Evolutionary conservation across 768 basidiomycete species (phyloP), one percentile per base, ranked within the genome.

Genomic region (Pisolithus orientalis): DNA sequence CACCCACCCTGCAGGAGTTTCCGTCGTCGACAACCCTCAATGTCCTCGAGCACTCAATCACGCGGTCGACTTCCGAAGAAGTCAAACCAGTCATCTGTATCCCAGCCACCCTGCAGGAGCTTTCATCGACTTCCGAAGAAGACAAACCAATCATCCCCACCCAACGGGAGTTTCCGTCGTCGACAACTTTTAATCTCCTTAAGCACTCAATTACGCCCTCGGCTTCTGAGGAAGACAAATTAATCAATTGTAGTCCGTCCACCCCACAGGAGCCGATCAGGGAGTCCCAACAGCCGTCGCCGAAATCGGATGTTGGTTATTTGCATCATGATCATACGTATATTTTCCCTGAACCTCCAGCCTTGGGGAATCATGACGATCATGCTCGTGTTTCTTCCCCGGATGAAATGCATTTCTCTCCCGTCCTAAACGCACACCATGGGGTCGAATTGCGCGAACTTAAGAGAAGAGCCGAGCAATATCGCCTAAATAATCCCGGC

Each of bases 391-490:
- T 16, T 27, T 27, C n/a, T 31, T 10, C 28, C 2, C 11, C 43
- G 16, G 48, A 49, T 8, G 17, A 43, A 11, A 25, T 28, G 5
- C 31, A 55, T 44, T 57, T 56, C 11, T 77, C 81, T 3, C 83
- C 84, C 14, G 70, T 86, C 25, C 70, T 83, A 48, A 78, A 86
- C 54, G 83, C 86, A 6, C 83, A 87, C 59, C 68, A 73, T 39
- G 86, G 86, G 28, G 72, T 87, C 39, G 66, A 70, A 14, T 66
- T 85, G 28, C 68, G 69, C 32, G 79, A 81, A 21, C 75, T 88
- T 24, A 72, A 76, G 46, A 71, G 70, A 29, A 80, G 74, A 59
- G 85, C 83, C 39, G 74, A 75, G 42, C 72, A 75, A 32, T 85
- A 80, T 62, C 73, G 75, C 47, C 58, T 69, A 11, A 75, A 77